Conservation (phyloP, 345 rosid species). For the Salix purpurea region DNA sequence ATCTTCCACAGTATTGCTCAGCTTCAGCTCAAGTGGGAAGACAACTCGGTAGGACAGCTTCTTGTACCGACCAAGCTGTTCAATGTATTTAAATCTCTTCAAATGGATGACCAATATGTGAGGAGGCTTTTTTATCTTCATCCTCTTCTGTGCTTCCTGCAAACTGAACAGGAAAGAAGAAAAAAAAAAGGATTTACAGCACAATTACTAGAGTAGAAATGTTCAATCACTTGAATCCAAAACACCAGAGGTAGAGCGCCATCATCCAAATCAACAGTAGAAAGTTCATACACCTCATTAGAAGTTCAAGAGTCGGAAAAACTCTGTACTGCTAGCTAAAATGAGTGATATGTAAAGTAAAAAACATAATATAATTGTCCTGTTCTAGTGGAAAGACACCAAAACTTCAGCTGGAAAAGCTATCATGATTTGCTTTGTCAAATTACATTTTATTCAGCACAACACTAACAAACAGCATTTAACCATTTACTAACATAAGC, state of each 20-base stretch:
- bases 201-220: neutral
- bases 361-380: neutral
- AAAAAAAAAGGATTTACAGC: neutral
- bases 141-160: constrained; percentile 98
- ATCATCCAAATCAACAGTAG: neutral
- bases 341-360: neutral
- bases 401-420: neutral
- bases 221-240: neutral
- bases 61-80: constrained; percentile 92
- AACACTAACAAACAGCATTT: neutral
- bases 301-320: neutral
- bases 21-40: constrained; percentile 90
- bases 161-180: constrained; percentile 50
- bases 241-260: neutral
- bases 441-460: neutral
- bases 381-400: neutral
- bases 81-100: constrained; percentile 93
- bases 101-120: constrained; percentile 87
- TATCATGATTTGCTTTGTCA: neutral
- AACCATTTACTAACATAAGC: neutral
- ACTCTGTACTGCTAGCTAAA: neutral
- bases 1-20: constrained; percentile 87
- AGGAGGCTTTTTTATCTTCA: constrained; percentile 99
- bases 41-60: constrained; percentile 92
- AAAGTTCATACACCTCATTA: neutral